Evolutionary conservation across 2,329 filamentous ascomycete genomes (phyloP), one percentile per base, ranked within the genome.

Genomic region (Sporothrix euskadiensis): DNA sequence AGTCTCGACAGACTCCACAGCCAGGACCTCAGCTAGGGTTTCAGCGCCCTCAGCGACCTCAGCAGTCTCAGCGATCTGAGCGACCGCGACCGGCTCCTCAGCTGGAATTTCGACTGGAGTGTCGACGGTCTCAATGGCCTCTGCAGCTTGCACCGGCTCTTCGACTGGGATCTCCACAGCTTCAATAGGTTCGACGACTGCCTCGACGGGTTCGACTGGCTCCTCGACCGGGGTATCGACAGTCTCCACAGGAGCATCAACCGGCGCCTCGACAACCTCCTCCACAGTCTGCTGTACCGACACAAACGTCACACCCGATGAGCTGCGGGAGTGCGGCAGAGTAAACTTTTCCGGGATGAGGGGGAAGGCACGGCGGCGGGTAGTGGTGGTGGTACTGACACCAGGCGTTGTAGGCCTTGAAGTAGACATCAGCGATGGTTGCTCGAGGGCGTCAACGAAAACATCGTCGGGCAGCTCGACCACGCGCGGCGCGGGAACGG

Each of bases 361-460:
- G 22, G 78, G 78, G 56, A 78, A 78, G 2, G 74, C 75, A 9
- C 78, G 75, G 7, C 74, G 75, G 3, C 68, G 70, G 8, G 54
- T 35, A 8, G 35, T 3, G 35, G 5, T 69, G 8, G 54, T 35
- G 35, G 35, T 35, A 2, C 35, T 69, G 7, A 59, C 22, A 14
- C 39, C 10, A 8, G n/a, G 4, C 0, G 12, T 2, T 4, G 61
- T 22, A 32, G 14, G 39, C 4, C 10, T 74, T 7, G 73, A 69
- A 1, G 71, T 65, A 3, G 73, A 68, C 3, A 69, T 35, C 1
- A 61, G 26, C 3, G 73, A 44, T 22, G 65, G 49, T 1, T 63
- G 68, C 30, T 69, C 65, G 26, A 54, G 39, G 0, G 65, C 71
- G 8, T 56, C 70, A 1, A 74, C 47, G 26, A 71, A 44, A 8